A percentile compares a stretch with the other conserved stretches of the same genome.
These are phyloP conservation scores for Scleroderma citrinum DNA, from an alignment of 768 basidiomycete species.

Conservation along the genomic window DNA sequence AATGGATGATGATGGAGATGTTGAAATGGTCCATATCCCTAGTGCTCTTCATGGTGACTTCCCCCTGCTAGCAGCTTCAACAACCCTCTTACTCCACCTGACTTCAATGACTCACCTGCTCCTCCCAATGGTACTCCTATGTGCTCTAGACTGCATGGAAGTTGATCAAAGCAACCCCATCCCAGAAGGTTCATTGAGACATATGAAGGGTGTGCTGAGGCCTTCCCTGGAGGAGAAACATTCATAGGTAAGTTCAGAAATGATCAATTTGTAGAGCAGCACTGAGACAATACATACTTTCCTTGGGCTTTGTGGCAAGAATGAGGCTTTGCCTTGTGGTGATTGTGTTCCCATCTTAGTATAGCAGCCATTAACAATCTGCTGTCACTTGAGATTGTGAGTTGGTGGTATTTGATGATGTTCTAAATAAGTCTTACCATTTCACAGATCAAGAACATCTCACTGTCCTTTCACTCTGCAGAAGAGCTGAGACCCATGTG, in stretches of 20 bases:
- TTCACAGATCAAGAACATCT: constrained; percentile 8
- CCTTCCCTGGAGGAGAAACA: background rate
- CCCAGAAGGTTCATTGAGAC: background rate
- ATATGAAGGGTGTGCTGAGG: background rate
- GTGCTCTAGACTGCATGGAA: background rate
- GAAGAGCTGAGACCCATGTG: constrained; percentile 8
- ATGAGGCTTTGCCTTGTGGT: background rate
- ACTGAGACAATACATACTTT: background rate
- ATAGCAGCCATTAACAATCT: background rate
- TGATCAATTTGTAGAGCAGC: background rate
- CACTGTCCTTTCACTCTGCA: constrained; percentile 14
- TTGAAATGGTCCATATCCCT: no score
- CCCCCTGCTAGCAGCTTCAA: no score
- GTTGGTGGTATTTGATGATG: no score
- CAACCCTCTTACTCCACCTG: no score
- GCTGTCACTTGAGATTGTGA: background rate
- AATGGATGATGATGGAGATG: background rate
- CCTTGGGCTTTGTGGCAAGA: background rate
- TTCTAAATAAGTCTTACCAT: background rate
- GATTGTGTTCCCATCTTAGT: background rate
- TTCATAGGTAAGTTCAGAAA: background rate
- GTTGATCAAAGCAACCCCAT: background rate
- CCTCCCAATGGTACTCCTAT: background rate
- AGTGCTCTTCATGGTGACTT: no score
- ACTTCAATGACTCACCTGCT: background rate